Conservation (phyloP, 176 grass and related monocot species). For the Eremochloa ophiuroides region DNA sequence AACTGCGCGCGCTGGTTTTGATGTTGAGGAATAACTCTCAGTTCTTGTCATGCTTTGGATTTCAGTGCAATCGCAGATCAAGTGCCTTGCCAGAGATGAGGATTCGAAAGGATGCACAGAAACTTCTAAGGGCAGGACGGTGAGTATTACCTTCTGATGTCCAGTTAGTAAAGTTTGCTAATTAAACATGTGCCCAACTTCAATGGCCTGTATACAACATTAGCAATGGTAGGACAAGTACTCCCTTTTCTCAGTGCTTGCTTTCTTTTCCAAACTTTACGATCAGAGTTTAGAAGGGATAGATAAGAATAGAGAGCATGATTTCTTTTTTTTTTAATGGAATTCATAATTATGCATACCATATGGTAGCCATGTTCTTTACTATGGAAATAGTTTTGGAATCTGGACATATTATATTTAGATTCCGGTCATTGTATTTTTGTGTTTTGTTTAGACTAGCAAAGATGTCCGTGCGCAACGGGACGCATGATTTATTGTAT, state of each 20-base stretch:
- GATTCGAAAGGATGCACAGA: background rate
- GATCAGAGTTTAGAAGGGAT: background rate
- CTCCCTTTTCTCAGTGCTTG: background rate
- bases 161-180: background rate
- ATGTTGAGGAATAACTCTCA: background rate
- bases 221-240: background rate
- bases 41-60: background rate
- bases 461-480: too few relatives aligned
- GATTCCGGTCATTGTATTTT: background rate
- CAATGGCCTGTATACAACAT: background rate
- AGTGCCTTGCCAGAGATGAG: slow-evolving; percentile 1
- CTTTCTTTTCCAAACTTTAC: background rate
- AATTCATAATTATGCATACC: too few relatives aligned
- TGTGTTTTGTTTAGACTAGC: too few relatives aligned
- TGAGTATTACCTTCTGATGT: background rate
- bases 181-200: background rate
- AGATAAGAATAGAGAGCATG: background rate
- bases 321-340: too few relatives aligned
- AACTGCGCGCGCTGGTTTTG: background rate
- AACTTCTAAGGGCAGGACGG: background rate
- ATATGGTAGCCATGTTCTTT: background rate
- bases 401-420: background rate
- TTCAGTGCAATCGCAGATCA: slow-evolving; percentile 19
- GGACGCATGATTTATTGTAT: too few relatives aligned
- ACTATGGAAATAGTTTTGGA: background rate